A percentile compares a stretch with the other conserved stretches of the same genome.
These are phyloP conservation scores for Xylariaceae sp. DNA, from an alignment of 2,329 filamentous ascomycete species.

Conservation along the genomic window DNA sequence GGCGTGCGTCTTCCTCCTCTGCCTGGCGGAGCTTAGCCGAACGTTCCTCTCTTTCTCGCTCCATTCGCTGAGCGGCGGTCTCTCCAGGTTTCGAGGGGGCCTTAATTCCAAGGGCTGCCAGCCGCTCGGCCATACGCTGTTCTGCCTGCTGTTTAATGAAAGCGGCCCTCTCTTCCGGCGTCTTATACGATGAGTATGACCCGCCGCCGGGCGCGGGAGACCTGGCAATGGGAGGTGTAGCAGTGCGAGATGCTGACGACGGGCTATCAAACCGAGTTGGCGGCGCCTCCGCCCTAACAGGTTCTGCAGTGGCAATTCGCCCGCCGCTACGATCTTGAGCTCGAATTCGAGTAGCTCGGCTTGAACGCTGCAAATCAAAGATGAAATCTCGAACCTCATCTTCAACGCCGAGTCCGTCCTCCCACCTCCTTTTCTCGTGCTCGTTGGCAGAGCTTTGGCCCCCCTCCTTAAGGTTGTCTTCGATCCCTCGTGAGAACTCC, in stretches of 20 bases:
- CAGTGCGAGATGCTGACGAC: conserved; percentile 56
- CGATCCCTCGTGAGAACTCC: conserved; percentile 82
- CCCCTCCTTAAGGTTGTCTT: conserved; percentile 84
- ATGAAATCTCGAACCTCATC: conserved; percentile 98
- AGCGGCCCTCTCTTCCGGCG: conserved; percentile 88
- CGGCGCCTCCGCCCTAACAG: conserved; percentile 48
- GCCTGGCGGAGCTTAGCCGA: conserved; percentile 86
- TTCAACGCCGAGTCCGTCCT: conserved; percentile 93
- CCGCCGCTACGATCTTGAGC: conserved; percentile 58
- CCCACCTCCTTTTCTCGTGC: conserved; percentile 92
- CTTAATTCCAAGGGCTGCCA: conserved; percentile 91
- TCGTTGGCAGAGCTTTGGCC: conserved; percentile 75
- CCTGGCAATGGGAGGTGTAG: conserved; percentile 50
- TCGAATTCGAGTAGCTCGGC: conserved; percentile 72
- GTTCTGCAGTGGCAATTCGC: conserved; percentile 44
- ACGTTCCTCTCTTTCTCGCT: conserved; percentile 84
- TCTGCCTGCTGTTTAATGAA: conserved; percentile 98
- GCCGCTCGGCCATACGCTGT: conserved; percentile 92
- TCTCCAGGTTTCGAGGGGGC: conserved; percentile 79
- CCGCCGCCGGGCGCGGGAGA: conserved; percentile 55
- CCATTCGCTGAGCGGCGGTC: conserved; percentile 78
- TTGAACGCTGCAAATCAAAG: conserved; percentile 88
- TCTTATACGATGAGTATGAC: conserved; percentile 83
- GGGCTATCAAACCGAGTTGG: conserved; percentile 56
- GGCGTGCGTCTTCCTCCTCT: conserved; percentile 88